A percentile compares a stretch with the other conserved stretches of the same genome.
These are phyloP conservation scores for Starmerella powellii DNA, from an alignment of 805 yeast genomes.

Conservation along the genomic window DNA sequence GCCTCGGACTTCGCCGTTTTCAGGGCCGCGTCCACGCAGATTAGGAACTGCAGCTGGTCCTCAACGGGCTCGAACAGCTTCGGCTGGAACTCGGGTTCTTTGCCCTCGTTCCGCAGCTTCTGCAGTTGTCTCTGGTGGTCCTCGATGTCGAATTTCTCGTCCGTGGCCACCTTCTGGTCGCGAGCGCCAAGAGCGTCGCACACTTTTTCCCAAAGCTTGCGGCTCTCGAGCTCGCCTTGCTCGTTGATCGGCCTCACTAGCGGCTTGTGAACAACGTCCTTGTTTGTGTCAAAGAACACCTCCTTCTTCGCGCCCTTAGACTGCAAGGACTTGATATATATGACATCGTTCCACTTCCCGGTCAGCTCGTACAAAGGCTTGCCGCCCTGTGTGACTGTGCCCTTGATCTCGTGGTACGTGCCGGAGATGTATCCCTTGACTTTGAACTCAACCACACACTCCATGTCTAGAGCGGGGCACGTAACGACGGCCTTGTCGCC, in stretches of 20 bases:
- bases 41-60: constrained; percentile 45
- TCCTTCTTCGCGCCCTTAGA: constrained; percentile 35
- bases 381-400: constrained; percentile 47
- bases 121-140: constrained; percentile 70
- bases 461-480: constrained; percentile 45
- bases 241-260: constrained; percentile 63
- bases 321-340: constrained; percentile 47
- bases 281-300: constrained; percentile 44
- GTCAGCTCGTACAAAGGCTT: constrained; percentile 51
- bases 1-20: constrained; percentile 35
- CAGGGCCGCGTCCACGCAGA: constrained; percentile 46
- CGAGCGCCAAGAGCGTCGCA: constrained; percentile 67
- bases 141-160: constrained; percentile 77
- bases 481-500: constrained; percentile 82
- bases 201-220: constrained; percentile 73
- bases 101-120: constrained; percentile 63
- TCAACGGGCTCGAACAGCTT: constrained; percentile 48
- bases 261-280: constrained; percentile 40
- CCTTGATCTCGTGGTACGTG: constrained; percentile 78
- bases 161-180: constrained; percentile 75
- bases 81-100: constrained; percentile 55
- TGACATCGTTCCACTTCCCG: constrained; percentile 90
- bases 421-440: constrained; percentile 92
- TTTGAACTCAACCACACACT: constrained; percentile 82
- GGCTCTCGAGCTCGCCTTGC: constrained; percentile 71